Percentiles rank a stretch among this genome's conserved stretches.
phyloP scores from a whole-genome alignment of 495 filamentous ascomycete genomes.

The Hypoxylon fuscum region DNA sequence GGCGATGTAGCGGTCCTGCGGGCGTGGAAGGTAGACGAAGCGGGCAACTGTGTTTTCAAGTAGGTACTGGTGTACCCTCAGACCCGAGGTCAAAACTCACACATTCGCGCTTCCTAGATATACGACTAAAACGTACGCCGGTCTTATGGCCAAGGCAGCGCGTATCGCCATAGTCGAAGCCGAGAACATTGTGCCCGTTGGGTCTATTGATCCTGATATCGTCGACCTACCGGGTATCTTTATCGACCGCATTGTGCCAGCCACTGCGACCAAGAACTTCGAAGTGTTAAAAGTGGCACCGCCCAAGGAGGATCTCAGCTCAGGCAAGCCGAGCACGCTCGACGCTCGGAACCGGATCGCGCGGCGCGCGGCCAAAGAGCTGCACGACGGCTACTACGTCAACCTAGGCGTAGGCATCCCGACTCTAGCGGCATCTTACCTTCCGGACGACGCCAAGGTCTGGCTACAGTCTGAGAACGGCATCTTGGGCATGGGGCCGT shows the following conservation, averaged over 20 bases:
- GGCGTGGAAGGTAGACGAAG: slow-evolving; percentile 70
- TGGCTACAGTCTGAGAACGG: slow-evolving; percentile 72
- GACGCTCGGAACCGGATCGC: slow-evolving; percentile 66
- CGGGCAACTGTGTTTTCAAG: slow-evolving; percentile 71
- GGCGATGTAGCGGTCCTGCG: slow-evolving; percentile 71
- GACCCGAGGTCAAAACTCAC: background rate
- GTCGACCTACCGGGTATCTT: slow-evolving; percentile 71
- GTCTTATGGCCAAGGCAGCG: slow-evolving; percentile 70
- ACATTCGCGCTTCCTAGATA: slow-evolving; percentile 48
- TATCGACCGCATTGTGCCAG: slow-evolving; percentile 69
- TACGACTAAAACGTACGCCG: slow-evolving; percentile 68
- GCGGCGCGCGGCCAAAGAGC: slow-evolving; percentile 66
- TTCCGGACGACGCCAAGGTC: slow-evolving; percentile 58
- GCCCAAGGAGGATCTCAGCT: slow-evolving; percentile 21
- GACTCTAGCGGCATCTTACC: slow-evolving; percentile 66
- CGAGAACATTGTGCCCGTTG: slow-evolving; percentile 70
- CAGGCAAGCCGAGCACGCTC: slow-evolving; percentile 40
- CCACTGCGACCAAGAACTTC: slow-evolving; percentile 62
- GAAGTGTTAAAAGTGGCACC: slow-evolving; percentile 60
- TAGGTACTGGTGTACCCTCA: slow-evolving; percentile 26
- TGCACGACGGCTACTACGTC: slow-evolving; percentile 72
- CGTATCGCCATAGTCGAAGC: slow-evolving; percentile 71
- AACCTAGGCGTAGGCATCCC: slow-evolving; percentile 73
- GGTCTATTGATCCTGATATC: slow-evolving; percentile 64
- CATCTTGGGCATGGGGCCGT: slow-evolving; percentile 69